A percentile compares a stretch with the other conserved stretches of the same genome.
phyloP scores from a whole-genome alignment of 2,329 filamentous ascomycete genomes.

The Fusarium temperatum region DNA sequence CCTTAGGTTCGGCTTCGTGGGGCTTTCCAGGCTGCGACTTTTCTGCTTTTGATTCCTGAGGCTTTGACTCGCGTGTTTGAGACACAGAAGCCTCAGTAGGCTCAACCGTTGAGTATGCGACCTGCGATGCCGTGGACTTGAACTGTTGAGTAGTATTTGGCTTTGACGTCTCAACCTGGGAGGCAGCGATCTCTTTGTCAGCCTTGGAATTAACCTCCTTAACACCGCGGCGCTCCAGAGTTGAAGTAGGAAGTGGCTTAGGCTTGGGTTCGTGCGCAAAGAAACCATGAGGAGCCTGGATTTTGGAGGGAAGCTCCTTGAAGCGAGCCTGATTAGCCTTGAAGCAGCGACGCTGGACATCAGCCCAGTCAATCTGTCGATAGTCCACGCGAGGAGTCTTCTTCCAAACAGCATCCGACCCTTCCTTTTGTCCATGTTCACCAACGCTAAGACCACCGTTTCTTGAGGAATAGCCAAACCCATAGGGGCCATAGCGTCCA shows the following conservation, averaged over 20 bases:
- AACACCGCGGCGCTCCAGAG: slow-evolving; percentile 17
- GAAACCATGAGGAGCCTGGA: slow-evolving; percentile 59
- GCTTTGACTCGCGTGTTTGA: background rate
- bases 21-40: slow-evolving; percentile 3
- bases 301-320: slow-evolving; percentile 54
- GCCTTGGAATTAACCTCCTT: slow-evolving; percentile 21
- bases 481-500: slow-evolving; percentile 88
- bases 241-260: background rate
- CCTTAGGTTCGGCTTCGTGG: slow-evolving; percentile 8
- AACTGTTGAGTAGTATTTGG: background rate
- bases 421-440: slow-evolving; percentile 83
- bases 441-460: slow-evolving; percentile 86
- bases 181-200: slow-evolving; percentile 26
- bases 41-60: background rate
- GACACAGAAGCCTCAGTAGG: slow-evolving; percentile 1
- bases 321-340: slow-evolving; percentile 77
- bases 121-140: background rate
- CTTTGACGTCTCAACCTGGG: background rate
- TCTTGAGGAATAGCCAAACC: slow-evolving; percentile 82
- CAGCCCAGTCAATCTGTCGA: slow-evolving; percentile 78
- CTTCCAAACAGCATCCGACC: slow-evolving; percentile 81
- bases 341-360: slow-evolving; percentile 78
- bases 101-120: background rate
- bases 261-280: slow-evolving; percentile 53
- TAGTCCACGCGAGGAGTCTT: slow-evolving; percentile 79